phyloP scores from a whole-genome alignment of 805 yeast species.

The Ogataea nakhonphanomensis region DNA sequence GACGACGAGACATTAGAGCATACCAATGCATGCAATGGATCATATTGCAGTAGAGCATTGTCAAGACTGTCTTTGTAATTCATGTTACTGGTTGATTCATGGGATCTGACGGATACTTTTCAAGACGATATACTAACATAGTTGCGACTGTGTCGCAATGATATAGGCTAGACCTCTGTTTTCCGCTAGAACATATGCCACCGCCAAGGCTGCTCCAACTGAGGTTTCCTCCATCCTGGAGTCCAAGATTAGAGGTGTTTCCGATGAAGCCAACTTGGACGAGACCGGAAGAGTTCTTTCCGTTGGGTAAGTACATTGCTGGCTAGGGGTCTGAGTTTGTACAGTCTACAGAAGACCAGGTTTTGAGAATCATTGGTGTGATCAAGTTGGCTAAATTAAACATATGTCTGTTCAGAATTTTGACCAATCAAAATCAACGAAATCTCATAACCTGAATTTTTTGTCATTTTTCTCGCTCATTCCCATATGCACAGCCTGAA shows the following conservation, averaged over 20 bases:
- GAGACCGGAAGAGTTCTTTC: conserved; percentile 99
- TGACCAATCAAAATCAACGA: conserved; percentile 26
- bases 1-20: background rate
- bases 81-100: background rate
- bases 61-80: background rate
- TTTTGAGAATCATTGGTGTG: conserved; percentile 1
- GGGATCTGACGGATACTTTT: background rate
- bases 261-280: conserved; percentile 94
- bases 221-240: conserved; percentile 99
- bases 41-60: background rate
- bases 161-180: conserved; percentile 68
- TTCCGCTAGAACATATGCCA: conserved; percentile 76
- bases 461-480: conserved; percentile 1
- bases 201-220: conserved; percentile 97
- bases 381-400: conserved; percentile 1
- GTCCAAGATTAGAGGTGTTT: conserved; percentile 98
- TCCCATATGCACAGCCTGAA: conserved; percentile 7
- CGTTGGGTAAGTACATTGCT: conserved; percentile 68
- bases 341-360: background rate
- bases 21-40: conserved; percentile 4
- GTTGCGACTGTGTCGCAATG: conserved; percentile 10
- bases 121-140: conserved; percentile 15
- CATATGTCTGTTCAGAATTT: conserved; percentile 6
- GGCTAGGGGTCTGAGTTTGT: background rate
- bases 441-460: conserved; percentile 28